Conservation (phyloP, 2,329 filamentous ascomycete genomes). For the Lasiodiplodia hormozganensis region DNA sequence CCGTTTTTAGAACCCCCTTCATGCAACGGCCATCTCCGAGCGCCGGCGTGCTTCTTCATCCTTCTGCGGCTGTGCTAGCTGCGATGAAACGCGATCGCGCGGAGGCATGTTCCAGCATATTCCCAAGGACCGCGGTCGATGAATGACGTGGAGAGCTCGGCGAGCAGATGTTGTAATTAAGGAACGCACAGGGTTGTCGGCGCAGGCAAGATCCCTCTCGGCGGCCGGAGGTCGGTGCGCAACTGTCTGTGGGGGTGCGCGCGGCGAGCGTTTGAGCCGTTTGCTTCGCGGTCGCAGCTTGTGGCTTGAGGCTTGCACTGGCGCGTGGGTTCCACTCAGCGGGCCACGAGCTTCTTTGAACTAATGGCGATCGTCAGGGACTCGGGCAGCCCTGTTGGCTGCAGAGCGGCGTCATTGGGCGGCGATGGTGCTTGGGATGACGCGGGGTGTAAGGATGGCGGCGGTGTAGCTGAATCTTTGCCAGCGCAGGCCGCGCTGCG, state of each 20-base stretch:
- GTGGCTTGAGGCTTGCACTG: constrained; percentile 11
- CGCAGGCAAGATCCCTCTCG: constrained; percentile 21
- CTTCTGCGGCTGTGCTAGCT: not conserved
- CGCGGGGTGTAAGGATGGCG: constrained; percentile 12
- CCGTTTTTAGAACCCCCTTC: not conserved
- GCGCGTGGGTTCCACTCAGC: constrained; percentile 5
- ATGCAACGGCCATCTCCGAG: constrained; percentile 10
- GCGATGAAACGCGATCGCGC: not conserved
- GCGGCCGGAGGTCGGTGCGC: constrained; percentile 6
- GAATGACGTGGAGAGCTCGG: not conserved
- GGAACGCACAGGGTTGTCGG: not conserved
- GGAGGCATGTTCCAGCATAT: not conserved
- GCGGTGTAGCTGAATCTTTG: constrained; percentile 12
- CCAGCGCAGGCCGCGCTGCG: not conserved
- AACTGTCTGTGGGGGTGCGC: not conserved
- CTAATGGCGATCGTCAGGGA: constrained; percentile 26
- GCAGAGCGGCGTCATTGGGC: constrained; percentile 20
- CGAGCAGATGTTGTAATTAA: not conserved
- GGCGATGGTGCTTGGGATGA: constrained; percentile 12
- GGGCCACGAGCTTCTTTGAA: not conserved
- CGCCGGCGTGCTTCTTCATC: not conserved
- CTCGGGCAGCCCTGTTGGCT: constrained; percentile 6
- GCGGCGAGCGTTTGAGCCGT: constrained; percentile 14
- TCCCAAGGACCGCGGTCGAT: not conserved
- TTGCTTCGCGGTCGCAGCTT: not conserved